phyloP scores from a whole-genome alignment of 2,329 filamentous ascomycete genomes.

The Penicillium sp. region DNA sequence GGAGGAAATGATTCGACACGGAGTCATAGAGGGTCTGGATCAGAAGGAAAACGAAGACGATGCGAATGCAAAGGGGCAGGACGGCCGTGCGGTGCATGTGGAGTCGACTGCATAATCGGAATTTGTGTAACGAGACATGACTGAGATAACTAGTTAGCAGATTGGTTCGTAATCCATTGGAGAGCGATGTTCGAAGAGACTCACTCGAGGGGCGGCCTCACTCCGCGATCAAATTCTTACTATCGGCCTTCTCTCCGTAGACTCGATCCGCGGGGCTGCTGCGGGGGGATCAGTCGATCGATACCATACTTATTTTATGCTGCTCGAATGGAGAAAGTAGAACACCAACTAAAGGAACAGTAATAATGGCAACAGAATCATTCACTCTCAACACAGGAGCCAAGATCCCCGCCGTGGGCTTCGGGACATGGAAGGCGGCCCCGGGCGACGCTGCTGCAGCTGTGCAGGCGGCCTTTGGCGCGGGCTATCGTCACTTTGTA shows the following conservation, averaged over 20 bases:
- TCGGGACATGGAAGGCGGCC: slow-evolving; percentile 32
- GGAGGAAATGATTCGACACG: slow-evolving; percentile 10
- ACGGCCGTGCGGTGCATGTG: neutral
- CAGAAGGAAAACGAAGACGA: neutral
- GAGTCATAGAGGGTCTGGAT: neutral
- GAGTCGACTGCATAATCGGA: neutral
- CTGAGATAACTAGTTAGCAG: neutral
- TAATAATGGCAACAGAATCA: slow-evolving; percentile 5
- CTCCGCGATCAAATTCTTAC: neutral
- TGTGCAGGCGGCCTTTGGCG: slow-evolving; percentile 11
- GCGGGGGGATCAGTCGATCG: neutral
- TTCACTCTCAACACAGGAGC: slow-evolving; percentile 37
- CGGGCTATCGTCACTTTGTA: slow-evolving; percentile 14
- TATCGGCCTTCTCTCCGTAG: slow-evolving; percentile 3
- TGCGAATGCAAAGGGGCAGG: neutral
- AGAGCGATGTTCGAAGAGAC: neutral
- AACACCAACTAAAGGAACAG: neutral
- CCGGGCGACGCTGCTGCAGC: slow-evolving; percentile 8
- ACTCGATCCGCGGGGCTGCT: neutral
- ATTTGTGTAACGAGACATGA: neutral
- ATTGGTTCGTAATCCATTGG: neutral
- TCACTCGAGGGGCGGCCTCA: neutral
- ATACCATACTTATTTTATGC: neutral
- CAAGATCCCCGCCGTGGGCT: slow-evolving; percentile 37
- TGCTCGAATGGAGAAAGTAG: neutral